These are phyloP conservation scores for Datura wrightii DNA, from an alignment of 257 asterid species.

Conservation along the genomic window DNA sequence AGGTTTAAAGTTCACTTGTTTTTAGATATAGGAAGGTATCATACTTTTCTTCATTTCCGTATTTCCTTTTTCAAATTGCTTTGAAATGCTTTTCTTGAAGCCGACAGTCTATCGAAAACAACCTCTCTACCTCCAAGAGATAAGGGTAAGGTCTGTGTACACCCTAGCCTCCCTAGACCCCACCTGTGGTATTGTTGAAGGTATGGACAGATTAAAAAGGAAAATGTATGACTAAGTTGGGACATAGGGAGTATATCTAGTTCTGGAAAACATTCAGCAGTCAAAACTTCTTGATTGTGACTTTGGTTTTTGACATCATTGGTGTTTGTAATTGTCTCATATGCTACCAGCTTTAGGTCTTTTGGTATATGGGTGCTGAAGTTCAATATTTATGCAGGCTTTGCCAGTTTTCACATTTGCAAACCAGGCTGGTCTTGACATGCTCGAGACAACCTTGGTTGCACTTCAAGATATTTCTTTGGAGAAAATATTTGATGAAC, in stretches of 20 bases:
- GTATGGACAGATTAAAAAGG: background rate
- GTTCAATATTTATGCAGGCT: slow-evolving; percentile 53
- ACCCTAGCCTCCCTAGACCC: no score
- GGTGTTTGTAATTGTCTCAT: background rate
- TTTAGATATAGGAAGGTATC: background rate
- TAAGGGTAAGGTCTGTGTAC: background rate
- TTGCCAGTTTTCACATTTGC: slow-evolving; percentile 79
- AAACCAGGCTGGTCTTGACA: slow-evolving; percentile 93
- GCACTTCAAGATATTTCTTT: slow-evolving; percentile 80
- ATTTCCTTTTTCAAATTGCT: background rate
- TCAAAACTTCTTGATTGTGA: background rate
- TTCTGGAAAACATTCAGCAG: slow-evolving; percentile 16
- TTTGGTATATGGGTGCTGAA: background rate
- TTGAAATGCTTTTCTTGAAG: background rate
- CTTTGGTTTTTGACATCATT: slow-evolving; percentile 3
- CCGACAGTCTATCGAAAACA: background rate
- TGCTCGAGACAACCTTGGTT: slow-evolving; percentile 88
- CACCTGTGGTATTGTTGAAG: background rate
- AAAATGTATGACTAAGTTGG: background rate
- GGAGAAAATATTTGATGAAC: slow-evolving; percentile 82
- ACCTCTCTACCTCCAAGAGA: background rate
- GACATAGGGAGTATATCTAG: background rate
- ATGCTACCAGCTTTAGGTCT: background rate
- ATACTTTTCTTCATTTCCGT: background rate
- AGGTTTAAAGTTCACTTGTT: background rate